phyloP scores from a whole-genome alignment of 2,329 filamentous ascomycete genomes.

The Diaporthe sp. region DNA sequence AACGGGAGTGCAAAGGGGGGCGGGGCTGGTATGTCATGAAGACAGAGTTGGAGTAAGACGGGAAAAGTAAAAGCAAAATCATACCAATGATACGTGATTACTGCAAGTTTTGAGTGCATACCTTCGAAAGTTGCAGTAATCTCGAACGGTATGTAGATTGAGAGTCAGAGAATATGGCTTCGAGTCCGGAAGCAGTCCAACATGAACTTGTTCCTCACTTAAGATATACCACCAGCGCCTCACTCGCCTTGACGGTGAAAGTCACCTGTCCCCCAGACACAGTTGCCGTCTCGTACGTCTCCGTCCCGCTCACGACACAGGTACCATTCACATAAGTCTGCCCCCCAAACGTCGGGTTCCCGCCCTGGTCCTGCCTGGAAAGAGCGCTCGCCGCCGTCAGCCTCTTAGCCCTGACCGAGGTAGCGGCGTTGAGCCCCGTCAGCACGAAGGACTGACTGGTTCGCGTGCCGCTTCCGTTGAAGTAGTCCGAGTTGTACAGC shows the following conservation, averaged over 20 bases:
- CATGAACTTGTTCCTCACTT: conserved; percentile 40
- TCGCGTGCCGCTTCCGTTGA: conserved; percentile 49
- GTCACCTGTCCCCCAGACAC: conserved; percentile 52
- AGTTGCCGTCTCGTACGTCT: conserved; percentile 51
- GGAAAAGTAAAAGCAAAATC: no score
- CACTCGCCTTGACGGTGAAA: conserved; percentile 54
- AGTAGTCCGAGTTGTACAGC: conserved; percentile 62
- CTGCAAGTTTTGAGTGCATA: no score
- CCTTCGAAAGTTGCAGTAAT: no score
- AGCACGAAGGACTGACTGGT: conserved; percentile 55
- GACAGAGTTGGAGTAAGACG: no score
- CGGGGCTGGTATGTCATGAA: no score
- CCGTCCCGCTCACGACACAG: conserved; percentile 57
- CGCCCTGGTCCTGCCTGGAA: conserved; percentile 58
- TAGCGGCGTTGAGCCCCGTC: conserved; percentile 46
- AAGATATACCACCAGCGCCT: conserved; percentile 63
- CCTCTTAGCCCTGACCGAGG: conserved; percentile 55
- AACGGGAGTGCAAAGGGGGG: no score
- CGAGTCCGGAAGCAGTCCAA: background rate
- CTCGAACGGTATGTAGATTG: no score
- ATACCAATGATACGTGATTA: no score
- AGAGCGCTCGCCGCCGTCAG: conserved; percentile 58
- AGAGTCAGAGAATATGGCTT: no score
- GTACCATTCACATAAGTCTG: conserved; percentile 59
- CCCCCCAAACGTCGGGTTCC: conserved; percentile 58